Conservation (phyloP, 78 protist species). For the Dictyostelium firmibasis region DNA sequence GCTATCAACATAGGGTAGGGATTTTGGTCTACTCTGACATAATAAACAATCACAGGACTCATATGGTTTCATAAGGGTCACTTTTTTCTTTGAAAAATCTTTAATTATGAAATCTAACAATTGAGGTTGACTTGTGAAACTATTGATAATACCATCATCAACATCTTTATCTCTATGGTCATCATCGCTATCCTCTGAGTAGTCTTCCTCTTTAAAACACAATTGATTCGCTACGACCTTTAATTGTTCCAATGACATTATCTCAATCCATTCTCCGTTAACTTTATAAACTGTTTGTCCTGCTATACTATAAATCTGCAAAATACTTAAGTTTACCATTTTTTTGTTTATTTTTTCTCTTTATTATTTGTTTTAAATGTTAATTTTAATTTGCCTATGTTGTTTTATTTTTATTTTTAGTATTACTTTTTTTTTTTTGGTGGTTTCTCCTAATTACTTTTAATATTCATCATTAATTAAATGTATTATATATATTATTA, state of each 20-base stretch:
- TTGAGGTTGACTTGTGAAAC: not conserved
- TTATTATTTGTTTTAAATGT: too few relatives aligned
- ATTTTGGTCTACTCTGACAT: not conserved
- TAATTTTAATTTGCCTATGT: too few relatives aligned
- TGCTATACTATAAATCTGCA: not conserved
- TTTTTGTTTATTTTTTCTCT: too few relatives aligned
- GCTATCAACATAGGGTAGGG: not conserved
- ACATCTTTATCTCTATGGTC: too few relatives aligned
- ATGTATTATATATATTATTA: too few relatives aligned
- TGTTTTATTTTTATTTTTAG: too few relatives aligned
- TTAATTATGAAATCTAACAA: not conserved
- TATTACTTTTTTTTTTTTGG: too few relatives aligned
- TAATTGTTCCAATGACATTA: not conserved
- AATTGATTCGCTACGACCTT: not conserved
- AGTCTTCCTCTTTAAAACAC: not conserved
- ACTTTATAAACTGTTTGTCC: not conserved
- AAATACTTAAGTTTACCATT: not conserved
- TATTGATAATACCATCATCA: not conserved
- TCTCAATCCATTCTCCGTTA: not conserved
- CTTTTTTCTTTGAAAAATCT: not conserved
- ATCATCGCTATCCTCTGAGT: not conserved
- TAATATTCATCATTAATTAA: not conserved
- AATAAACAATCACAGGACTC: not conserved
- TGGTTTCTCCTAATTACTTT: too few relatives aligned
- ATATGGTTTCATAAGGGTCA: not conserved